Conservation (phyloP, 768 basidiomycete genomes). For the Suillus subaureus region DNA sequence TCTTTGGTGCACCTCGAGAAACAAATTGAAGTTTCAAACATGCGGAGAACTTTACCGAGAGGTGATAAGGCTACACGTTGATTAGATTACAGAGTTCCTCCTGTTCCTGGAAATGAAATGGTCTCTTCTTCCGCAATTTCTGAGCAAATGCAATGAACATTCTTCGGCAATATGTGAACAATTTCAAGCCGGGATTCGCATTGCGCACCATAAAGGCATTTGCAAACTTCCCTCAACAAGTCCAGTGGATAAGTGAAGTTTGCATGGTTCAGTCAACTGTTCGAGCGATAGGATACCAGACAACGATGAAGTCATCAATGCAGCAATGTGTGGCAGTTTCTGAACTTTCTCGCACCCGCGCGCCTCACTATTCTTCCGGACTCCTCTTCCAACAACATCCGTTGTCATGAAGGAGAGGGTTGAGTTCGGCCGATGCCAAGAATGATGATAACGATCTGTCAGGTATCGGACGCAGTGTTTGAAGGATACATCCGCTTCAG, state of each 20-base stretch:
- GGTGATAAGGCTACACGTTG: neutral
- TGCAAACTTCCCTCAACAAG: neutral
- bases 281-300: neutral
- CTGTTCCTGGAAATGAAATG: neutral
- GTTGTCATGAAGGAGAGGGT: neutral
- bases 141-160: neutral
- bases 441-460: neutral
- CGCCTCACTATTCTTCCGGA: neutral
- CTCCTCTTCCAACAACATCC: neutral
- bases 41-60: neutral
- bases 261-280: neutral
- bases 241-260: neutral
- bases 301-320: neutral
- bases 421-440: neutral
- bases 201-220: neutral
- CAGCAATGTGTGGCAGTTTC: neutral
- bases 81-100: neutral
- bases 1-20: neutral
- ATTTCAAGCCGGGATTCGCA: neutral
- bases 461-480: slow-evolving; percentile 13
- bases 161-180: neutral
- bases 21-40: neutral
- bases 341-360: neutral
- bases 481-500: slow-evolving; percentile 71
- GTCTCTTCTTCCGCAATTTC: neutral